Evolutionary conservation across 768 basidiomycete species (phyloP), one percentile per base, ranked within the genome.

Genomic region (Ephemerocybe angulata): DNA sequence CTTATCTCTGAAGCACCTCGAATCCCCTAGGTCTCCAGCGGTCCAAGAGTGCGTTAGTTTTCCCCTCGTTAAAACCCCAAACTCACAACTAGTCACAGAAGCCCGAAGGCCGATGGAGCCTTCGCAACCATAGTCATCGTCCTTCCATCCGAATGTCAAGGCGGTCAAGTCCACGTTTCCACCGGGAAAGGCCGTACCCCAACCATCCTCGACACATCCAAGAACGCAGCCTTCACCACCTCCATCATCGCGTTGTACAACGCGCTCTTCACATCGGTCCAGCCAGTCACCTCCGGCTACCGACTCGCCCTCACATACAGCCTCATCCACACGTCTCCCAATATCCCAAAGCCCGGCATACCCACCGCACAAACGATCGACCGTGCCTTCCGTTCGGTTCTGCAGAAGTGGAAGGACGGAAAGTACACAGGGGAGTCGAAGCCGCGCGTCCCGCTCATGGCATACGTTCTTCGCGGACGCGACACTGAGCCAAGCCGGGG

Each of bases 261-360:
- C 24, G 80, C 79, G 52, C 8, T 8, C 41, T 79, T 80, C 50
- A 67, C 62, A 47, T 77, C 79, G 66, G 72, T 81, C 55, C 76
- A 76, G 54, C 73, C 75, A 4, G 65, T 81, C 42, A 76, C 73
- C 0, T 71, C 73, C 19, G 81, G 81, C 4, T 80, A 77, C 54
- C 75, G 76, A 0, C 71, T 82, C 1, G 80, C 78, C 0, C 71
- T 82, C 4, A 74, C 77, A 0, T 82, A 76, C 63, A 80, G 79
- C 55, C 70, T 82, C 48, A 68, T 81, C 21, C 73, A 78, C 53
- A 67, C 74, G 2, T 63, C 68, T 0, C 62, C 74, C 1, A 61
- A 65, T 3, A 52, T 63, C 15, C 59, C 40, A 25, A 17, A 4
- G 11, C 40, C 52, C 13, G n/a, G 4, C 28, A 1, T 43, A 22